Percentiles rank a stretch among this genome's conserved stretches.
Conservation (phyloP, 768 basidiomycete species). For the Kwoniella sp. region DNA sequence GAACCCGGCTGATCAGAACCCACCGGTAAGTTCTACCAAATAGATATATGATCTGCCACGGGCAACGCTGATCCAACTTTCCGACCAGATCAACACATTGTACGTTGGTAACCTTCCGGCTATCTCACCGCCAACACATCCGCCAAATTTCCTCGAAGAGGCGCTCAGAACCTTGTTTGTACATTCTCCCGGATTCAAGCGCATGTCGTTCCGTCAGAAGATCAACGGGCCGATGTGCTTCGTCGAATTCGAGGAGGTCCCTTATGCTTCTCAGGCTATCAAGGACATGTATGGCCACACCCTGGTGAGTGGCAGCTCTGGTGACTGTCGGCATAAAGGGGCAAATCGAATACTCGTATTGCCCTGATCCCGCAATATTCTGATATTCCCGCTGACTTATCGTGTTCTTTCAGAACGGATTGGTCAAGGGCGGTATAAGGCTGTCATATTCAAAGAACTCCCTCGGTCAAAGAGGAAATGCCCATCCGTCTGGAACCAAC, state of each 20-base stretch:
- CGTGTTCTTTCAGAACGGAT: slow-evolving; percentile 71
- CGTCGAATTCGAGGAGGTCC: slow-evolving; percentile 96
- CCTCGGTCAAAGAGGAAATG: slow-evolving; percentile 63
- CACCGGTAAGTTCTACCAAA: slow-evolving; percentile 65
- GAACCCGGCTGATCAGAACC: slow-evolving; percentile 79
- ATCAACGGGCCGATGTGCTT: slow-evolving; percentile 99
- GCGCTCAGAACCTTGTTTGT: slow-evolving; percentile 79
- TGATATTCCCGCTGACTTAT: too few species aligned
- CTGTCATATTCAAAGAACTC: slow-evolving; percentile 98
- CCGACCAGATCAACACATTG: slow-evolving; percentile 82
- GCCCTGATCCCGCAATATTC: too few species aligned
- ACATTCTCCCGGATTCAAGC: slow-evolving; percentile 77
- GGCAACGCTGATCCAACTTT: not conserved
- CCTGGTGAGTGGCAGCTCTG: slow-evolving; percentile 59
- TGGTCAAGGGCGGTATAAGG: slow-evolving; percentile 95
- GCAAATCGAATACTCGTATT: too few species aligned
- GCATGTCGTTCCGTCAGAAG: slow-evolving; percentile 93
- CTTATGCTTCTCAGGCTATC: slow-evolving; percentile 79
- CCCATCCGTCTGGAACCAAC: slow-evolving; percentile 34
- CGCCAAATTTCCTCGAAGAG: slow-evolving; percentile 82
- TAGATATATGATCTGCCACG: not conserved
- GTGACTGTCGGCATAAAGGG: too few species aligned
- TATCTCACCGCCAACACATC: slow-evolving; percentile 66
- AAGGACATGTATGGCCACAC: slow-evolving; percentile 86
- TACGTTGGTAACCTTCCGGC: slow-evolving; percentile 98